Conservation (phyloP, 768 basidiomycete genomes). For the Boletus tylopilopsis region DNA sequence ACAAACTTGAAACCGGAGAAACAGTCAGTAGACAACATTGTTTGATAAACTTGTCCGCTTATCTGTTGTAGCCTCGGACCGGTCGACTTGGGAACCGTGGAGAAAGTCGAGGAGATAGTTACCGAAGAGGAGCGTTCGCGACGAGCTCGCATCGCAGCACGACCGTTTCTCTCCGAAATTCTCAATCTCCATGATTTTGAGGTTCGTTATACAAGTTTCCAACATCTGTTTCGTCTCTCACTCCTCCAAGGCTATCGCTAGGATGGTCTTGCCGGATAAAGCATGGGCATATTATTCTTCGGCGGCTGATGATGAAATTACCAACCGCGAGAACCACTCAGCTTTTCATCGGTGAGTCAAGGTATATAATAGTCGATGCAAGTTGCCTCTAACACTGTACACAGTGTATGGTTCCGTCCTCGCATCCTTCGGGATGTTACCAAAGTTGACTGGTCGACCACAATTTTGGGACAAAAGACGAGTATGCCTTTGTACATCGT, state of each 20-base stretch:
- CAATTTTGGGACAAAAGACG: slow-evolving; percentile 71
- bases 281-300: slow-evolving; percentile 98
- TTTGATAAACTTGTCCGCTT: neutral
- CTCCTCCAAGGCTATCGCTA: slow-evolving; percentile 68
- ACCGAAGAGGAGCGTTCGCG: slow-evolving; percentile 72
- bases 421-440: slow-evolving; percentile 82
- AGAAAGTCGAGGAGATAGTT: slow-evolving; percentile 56
- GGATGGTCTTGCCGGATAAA: slow-evolving; percentile 74
- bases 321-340: slow-evolving; percentile 81
- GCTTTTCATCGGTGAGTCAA: slow-evolving; percentile 76
- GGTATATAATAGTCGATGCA: neutral
- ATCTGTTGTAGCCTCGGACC: slow-evolving; percentile 54
- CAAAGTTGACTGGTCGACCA: slow-evolving; percentile 81
- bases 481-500: slow-evolving; percentile 83
- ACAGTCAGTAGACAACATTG: slow-evolving; percentile 46
- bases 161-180: slow-evolving; percentile 75
- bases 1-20: slow-evolving; percentile 80
- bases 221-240: slow-evolving; percentile 8
- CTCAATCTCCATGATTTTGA: slow-evolving; percentile 95
- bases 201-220: slow-evolving; percentile 35
- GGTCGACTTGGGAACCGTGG: slow-evolving; percentile 65
- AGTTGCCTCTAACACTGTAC: neutral
- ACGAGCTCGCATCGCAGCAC: slow-evolving; percentile 52
- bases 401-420: slow-evolving; percentile 86
- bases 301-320: slow-evolving; percentile 96